Conservation (phyloP, 345 rosid genomes). For the Hibiscus syriacus region DNA sequence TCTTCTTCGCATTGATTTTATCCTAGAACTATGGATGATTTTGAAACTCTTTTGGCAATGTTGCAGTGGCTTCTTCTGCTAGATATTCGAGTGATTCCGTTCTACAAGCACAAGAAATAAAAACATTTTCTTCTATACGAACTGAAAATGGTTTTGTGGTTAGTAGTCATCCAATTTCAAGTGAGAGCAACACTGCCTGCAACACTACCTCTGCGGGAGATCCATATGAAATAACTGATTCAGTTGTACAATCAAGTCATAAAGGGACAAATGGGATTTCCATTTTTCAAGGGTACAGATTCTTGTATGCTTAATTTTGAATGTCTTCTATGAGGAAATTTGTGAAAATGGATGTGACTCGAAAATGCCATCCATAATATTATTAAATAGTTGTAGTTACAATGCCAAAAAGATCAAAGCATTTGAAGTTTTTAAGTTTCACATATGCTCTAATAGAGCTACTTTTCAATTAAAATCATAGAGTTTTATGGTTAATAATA, state of each 20-base stretch:
- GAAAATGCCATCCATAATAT: no score
- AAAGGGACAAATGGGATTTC: constrained; percentile 48
- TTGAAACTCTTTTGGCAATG: background rate
- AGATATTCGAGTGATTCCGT: constrained; percentile 35
- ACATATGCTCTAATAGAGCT: background rate
- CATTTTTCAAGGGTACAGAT: constrained; percentile 64
- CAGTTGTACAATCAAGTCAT: constrained; percentile 39
- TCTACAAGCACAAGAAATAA: constrained; percentile 45
- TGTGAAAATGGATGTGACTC: no score
- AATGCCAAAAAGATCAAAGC: background rate
- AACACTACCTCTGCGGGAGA: constrained; percentile 27
- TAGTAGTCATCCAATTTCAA: constrained; percentile 21
- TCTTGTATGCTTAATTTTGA: background rate
- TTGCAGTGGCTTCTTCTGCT: constrained; percentile 36
- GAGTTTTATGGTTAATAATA: no score
- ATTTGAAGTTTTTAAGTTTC: background rate
- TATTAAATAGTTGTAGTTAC: no score
- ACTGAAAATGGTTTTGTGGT: constrained; percentile 16
- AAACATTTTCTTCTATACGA: constrained; percentile 35
- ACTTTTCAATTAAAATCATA: no score
- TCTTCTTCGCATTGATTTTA: constrained; percentile 4
- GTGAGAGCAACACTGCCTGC: constrained; percentile 37
- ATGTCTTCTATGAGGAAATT: no score
- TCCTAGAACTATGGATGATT: background rate
- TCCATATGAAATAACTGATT: constrained; percentile 31